A percentile compares a stretch with the other conserved stretches of the same genome.
Evolutionary conservation across 805 yeast genomes (phyloP).

Genomic region (Kodamaea fukazawae): DNA sequence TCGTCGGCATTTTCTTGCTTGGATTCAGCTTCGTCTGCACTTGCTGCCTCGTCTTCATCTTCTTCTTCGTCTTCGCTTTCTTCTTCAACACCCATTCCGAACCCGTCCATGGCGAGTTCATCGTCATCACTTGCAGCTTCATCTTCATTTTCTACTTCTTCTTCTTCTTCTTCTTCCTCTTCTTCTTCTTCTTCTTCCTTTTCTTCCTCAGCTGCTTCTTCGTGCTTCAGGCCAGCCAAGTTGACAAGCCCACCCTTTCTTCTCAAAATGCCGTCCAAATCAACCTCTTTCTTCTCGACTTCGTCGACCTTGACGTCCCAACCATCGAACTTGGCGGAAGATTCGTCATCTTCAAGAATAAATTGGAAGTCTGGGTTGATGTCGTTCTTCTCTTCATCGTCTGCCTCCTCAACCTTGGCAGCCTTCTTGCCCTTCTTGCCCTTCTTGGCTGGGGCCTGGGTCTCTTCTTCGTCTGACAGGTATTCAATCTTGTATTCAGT

Average conservation of each 20-base stretch:
- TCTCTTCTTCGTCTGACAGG: slow-evolving; percentile 32
- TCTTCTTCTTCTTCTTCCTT: slow-evolving; percentile 19
- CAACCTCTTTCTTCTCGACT: slow-evolving; percentile 51
- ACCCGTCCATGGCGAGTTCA: slow-evolving; percentile 46
- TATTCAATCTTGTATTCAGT: slow-evolving; percentile 23
- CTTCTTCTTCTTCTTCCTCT: slow-evolving; percentile 23
- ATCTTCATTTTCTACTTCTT: slow-evolving; percentile 18
- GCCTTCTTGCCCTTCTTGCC: slow-evolving; percentile 19
- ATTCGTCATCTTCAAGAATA: slow-evolving; percentile 57
- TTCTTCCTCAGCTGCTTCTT: slow-evolving; percentile 11
- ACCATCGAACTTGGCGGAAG: slow-evolving; percentile 55
- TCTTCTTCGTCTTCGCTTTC: slow-evolving; percentile 26
- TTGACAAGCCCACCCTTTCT: slow-evolving; percentile 75
- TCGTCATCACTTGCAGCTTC: slow-evolving; percentile 24
- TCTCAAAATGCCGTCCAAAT: slow-evolving; percentile 81
- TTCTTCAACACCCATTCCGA: slow-evolving; percentile 19
- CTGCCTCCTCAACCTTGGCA: slow-evolving; percentile 25
- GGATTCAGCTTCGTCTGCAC: slow-evolving; percentile 30
- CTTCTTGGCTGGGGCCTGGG: slow-evolving; percentile 22
- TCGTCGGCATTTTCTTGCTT: slow-evolving; percentile 30
- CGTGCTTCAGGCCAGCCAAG: slow-evolving; percentile 39
- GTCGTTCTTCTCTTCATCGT: slow-evolving; percentile 44
- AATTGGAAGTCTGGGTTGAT: slow-evolving; percentile 75
- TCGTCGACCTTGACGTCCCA: slow-evolving; percentile 75
- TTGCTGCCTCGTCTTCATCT: slow-evolving; percentile 23